Base-by-base conservation (phyloP, 148 eudicot species). In the Hydrangea macrophylla region DNA sequence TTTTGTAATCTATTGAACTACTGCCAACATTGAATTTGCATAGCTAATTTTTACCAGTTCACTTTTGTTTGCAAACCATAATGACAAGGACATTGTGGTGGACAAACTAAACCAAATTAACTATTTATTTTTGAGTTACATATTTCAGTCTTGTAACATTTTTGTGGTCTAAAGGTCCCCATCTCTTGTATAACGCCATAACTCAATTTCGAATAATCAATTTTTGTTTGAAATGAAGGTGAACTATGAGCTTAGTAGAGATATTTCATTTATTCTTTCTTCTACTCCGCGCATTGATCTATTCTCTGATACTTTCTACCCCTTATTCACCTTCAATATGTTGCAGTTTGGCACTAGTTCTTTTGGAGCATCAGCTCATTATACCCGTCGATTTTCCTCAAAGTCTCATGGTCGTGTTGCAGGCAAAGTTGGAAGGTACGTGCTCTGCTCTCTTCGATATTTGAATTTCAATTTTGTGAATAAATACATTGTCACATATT, bases 371-470 rank as follows among this genome's bases (percentile, higher is more conserved):
- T 78, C 88, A 24, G 97, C 97, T 79, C 86, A 83, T 63, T 94
- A 84, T 74, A 86, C 89, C 45, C 96, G 80, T 42, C 86, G 74
- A 65, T 94, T 94, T 76, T 94, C 98, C 40, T 11, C 79, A 55
- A 94, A 94, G 66, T 94, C 98, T 53, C 97, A 94, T 82, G 98
- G 96, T 27, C 90, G 95, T 42, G 78, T 94, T 67, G 77, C 88
- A 28, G 98, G 92, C 76, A 85, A 75, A 81, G 58, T 90, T 60
- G 98, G 96, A 85, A 88, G 98, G 98, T 94, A 40, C 72, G 76
- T 59, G 64, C 37, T 26, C 66, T 23, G 58, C 17, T 42, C 12
- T 55, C 23, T 13, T 1, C 5, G 53, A 39, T 36, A 8, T 33
- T 39, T 23, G 23, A 35, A 32, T 57, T 13, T 53, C 13, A 18